Conservation (phyloP, 2,329 filamentous ascomycete genomes). For the Sordariomycetes sp. region DNA sequence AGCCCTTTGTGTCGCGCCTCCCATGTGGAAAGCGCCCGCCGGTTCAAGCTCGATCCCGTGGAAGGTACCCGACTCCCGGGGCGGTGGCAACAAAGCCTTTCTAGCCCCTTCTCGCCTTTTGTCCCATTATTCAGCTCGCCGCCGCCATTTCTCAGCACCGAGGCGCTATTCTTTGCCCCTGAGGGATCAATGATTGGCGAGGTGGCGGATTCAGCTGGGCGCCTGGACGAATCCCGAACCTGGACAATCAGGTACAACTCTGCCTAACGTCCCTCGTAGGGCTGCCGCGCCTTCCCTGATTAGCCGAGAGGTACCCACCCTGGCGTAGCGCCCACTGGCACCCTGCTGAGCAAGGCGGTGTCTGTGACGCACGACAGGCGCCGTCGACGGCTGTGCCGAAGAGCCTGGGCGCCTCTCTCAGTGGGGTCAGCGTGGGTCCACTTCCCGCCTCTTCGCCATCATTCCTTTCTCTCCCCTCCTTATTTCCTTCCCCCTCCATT, state of each 20-base stretch:
- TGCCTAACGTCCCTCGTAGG: background rate
- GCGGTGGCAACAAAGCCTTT: background rate
- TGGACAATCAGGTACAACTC: background rate
- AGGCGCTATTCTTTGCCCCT: background rate
- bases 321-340: background rate
- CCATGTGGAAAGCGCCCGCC: too few relatives aligned
- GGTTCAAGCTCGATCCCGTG: background rate
- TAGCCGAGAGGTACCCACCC: background rate
- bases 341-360: background rate
- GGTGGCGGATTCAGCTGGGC: background rate
- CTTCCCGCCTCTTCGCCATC: background rate
- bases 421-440: background rate
- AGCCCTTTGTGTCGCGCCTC: too few relatives aligned
- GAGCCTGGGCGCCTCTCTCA: background rate
- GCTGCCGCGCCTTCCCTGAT: background rate
- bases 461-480: slow-evolving; percentile 14
- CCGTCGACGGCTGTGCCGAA: background rate
- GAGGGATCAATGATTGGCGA: background rate
- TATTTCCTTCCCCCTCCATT: slow-evolving; percentile 11
- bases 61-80: background rate
- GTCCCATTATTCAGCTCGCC: background rate
- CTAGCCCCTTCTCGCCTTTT: background rate
- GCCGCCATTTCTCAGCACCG: background rate
- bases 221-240: background rate
- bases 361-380: too few relatives aligned